Base-by-base conservation (phyloP, 176 grass and related monocot species). In the Rhynchospora breviuscula region DNA sequence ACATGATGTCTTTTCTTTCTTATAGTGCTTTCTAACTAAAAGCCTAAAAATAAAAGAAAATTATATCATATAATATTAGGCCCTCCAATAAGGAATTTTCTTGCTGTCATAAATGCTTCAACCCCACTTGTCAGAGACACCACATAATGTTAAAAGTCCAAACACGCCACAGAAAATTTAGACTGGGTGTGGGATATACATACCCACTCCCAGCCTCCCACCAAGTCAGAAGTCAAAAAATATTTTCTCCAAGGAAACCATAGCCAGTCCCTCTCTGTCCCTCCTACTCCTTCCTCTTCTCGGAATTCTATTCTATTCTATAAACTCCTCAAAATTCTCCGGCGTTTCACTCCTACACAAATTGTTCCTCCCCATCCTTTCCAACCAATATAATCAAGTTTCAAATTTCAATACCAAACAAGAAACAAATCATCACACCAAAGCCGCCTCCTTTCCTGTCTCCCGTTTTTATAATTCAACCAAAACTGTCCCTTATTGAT, bases 361-460 rank as follows among this genome's bases (percentile, higher is more conserved):
- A 3, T 90, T 83, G 82, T 79, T 83, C 87, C 81, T 85, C 85
- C 85, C 23, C 44, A 78, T 77, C 70, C 14, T 49, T 26, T 59
- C 15, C 8, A 45, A 67, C 25, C 49, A 49, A 49, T 18, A 4
- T 19, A 21, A 46, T 15, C 13, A 77, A 47, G 10, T 25, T 71
- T 71, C 43, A 51, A 51, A 46, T 48, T 23, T 17, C 71, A 46
- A 77, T 7, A 51, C 4, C 13, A 48, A 44, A 51, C 69, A 22
- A 77, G 49, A 46, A 21, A 47, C 10, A 1, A 3, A 71, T 9
- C 8, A 67, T 21, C 3, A 22, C 7, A 52, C 3, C 1, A 11
- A n/a, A 73, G 35, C 35, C 35, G 2, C 35, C 35, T 40, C 33
- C 35, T 5, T 4, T 40, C 35, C 35, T 29, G 26, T 29, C 35